Base-by-base conservation (phyloP, 352 stramenopile genomes). In the Globisporangium apiculatum region DNA sequence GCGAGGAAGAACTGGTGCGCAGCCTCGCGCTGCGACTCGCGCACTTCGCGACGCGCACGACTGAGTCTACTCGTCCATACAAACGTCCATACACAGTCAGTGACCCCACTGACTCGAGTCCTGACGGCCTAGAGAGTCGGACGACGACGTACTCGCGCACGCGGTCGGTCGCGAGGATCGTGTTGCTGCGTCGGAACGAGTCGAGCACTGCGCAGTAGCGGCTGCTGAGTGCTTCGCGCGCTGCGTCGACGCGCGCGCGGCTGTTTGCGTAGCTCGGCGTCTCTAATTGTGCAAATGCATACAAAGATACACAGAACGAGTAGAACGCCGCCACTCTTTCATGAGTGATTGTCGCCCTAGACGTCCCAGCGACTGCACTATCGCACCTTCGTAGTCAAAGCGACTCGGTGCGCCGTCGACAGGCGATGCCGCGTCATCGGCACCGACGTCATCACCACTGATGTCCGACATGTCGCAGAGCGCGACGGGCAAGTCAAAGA, bases 21-120 rank as follows among this genome's bases (percentile, higher is more conserved):
- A 48, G 75, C 77, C n/a, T 81, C 65, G 14, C 79, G 73, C 61
- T 90, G 80, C 1, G 77, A 73, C 7, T 87, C 67, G n/a, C 80
- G 73, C 24, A 88, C 68, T 12, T 76, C 70, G 24, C 38, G 38
- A 5, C 38, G 38, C 38, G 38, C 38, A 8, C 38, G 38, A 8
- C 38, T 42, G 55, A 69, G 48, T 17, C 38, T 8, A 15, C 31
- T 18, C 43, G 9, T n/a, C n/a, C n/a, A n/a, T n/a, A n/a, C n/a
- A n/a, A n/a, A n/a, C n/a, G n/a, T n/a, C n/a, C n/a, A n/a, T n/a
- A n/a, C n/a, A n/a, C n/a, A n/a, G n/a, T n/a, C n/a, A n/a, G n/a
- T n/a, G n/a, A n/a, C n/a, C n/a, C n/a, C n/a, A n/a, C n/a, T n/a
- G n/a, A n/a, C n/a, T n/a, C n/a, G n/a, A n/a, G n/a, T n/a, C n/a